Base-by-base conservation (phyloP, 306 rosid species). In the Corylus avellana region DNA sequence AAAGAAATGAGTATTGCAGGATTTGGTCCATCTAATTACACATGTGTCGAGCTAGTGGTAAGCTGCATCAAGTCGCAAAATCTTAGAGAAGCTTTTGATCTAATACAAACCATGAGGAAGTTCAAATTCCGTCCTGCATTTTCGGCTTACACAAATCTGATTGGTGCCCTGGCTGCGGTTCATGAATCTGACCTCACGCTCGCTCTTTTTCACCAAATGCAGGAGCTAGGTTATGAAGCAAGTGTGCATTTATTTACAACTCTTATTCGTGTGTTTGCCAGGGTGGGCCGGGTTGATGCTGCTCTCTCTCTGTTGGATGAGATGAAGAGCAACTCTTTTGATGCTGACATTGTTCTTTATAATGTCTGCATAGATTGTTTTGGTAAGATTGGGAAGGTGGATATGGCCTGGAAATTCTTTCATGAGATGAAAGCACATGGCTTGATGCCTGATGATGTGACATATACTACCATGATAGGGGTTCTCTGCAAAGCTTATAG, bases 331-430 rank as follows among this genome's bases (percentile, higher is more conserved):
- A 90, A 90, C 81, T 89, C 90, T 10, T 83, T 85, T 57, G 76
- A 75, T 72, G 95, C 94, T 49, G 98, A 92, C 32, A 81, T 88
- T 82, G 93, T 95, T 81, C 96, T 95, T 69, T 95, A 91, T 77
- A 95, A 95, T 82, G 97, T 95, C 73, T 95, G 98, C 70, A 91
- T 95, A 69, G 95, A 95, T 58, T 91, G 94, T 83, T 95, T 92
- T 82, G 98, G 98, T 29, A 95, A 91, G 84, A 88, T 82, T 47
- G 97, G 98, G 66, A 92, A 90, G 80, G 89, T 95, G 81, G 98
- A 95, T 82, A 95, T 95, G 93, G 97, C 98, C 70, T 95, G 98
- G 98, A 92, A 95, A 80, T 91, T 95, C 81, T 95, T 92, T 89
- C 97, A 95, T 83, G 98, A 95, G 85, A 87, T 95, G 91, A 89